A percentile compares a stretch with the other conserved stretches of the same genome.
These are phyloP conservation scores for Citrus glauca DNA, from an alignment of 345 rosid species.

Conservation along the genomic window DNA sequence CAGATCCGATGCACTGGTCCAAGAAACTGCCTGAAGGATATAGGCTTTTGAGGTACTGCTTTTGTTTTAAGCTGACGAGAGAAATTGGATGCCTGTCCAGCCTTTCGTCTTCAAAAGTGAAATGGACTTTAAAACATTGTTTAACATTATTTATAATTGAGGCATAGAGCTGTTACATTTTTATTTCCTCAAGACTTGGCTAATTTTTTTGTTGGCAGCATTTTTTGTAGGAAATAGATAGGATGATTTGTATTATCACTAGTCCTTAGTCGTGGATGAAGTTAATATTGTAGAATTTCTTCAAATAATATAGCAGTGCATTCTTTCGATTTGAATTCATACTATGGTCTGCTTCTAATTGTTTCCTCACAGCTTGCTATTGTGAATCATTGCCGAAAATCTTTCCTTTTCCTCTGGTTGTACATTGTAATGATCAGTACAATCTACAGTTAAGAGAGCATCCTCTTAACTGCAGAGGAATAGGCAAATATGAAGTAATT, in stretches of 20 bases:
- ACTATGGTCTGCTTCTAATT: background rate
- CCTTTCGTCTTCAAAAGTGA: background rate
- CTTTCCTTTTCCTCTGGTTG: background rate
- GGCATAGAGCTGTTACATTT: background rate
- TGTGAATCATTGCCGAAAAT: background rate
- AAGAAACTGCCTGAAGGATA: constrained; percentile 9
- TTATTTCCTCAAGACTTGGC: background rate
- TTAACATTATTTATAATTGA: background rate
- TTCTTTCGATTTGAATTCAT: background rate
- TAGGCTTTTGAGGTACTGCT: background rate
- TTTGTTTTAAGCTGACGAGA: background rate
- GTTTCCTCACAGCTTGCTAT: background rate
- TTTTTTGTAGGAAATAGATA: constrained; percentile 21
- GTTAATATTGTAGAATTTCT: constrained; percentile 14
- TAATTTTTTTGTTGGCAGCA: constrained; percentile 1
- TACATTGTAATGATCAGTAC: background rate
- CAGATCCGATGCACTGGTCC: constrained; percentile 5
- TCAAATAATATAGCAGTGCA: constrained; percentile 20
- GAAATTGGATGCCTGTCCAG: constrained; percentile 3
- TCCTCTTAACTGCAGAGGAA: background rate
- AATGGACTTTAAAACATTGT: background rate
- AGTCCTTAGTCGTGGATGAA: background rate
- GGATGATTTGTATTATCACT: background rate
- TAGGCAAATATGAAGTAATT: background rate
- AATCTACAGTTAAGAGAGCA: background rate